These are phyloP conservation scores for Globisporangium rhizosaccharum DNA, from an alignment of 352 stramenopile species.

Conservation along the genomic window DNA sequence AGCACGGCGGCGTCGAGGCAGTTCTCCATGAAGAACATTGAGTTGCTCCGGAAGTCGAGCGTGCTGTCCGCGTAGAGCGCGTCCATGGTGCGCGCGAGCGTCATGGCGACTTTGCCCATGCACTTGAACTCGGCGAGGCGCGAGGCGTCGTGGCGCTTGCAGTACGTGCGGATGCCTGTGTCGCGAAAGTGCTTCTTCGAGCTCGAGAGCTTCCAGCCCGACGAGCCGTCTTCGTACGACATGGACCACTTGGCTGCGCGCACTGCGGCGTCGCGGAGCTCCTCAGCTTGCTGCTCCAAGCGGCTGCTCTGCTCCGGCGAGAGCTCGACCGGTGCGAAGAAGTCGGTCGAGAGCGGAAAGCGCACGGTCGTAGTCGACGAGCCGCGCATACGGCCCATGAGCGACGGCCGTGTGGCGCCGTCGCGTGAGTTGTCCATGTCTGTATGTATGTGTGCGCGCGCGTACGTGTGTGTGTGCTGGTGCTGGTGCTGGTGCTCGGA, in stretches of 20 bases:
- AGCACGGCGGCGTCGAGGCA: conserved; percentile 60
- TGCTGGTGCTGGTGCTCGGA: too few species aligned
- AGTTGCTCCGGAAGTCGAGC: conserved; percentile 48
- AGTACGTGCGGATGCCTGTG: conserved; percentile 59
- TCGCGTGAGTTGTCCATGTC: conserved; percentile 31
- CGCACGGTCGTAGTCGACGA: conserved; percentile 12
- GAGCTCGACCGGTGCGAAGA: conserved; percentile 35
- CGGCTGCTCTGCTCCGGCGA: conserved; percentile 34
- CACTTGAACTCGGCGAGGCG: conserved; percentile 57
- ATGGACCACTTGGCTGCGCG: conserved; percentile 47
- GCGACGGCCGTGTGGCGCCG: conserved; percentile 21
- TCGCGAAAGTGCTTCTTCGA: conserved; percentile 64
- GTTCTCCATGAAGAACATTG: conserved; percentile 47
- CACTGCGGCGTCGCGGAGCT: conserved; percentile 32
- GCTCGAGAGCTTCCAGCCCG: conserved; percentile 65
- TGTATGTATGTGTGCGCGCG: background rate
- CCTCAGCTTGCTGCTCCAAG: conserved; percentile 26
- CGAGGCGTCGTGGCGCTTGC: conserved; percentile 24
- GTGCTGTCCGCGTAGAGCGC: conserved; percentile 61
- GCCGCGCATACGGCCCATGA: conserved; percentile 28
- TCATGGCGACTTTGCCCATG: conserved; percentile 48
- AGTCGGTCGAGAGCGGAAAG: conserved; percentile 40
- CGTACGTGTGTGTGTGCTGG: background rate
- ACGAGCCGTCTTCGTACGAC: conserved; percentile 48
- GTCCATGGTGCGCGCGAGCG: conserved; percentile 38